phyloP scores from a whole-genome alignment of 345 rosid genomes.

The Anastatica hierochuntica region DNA sequence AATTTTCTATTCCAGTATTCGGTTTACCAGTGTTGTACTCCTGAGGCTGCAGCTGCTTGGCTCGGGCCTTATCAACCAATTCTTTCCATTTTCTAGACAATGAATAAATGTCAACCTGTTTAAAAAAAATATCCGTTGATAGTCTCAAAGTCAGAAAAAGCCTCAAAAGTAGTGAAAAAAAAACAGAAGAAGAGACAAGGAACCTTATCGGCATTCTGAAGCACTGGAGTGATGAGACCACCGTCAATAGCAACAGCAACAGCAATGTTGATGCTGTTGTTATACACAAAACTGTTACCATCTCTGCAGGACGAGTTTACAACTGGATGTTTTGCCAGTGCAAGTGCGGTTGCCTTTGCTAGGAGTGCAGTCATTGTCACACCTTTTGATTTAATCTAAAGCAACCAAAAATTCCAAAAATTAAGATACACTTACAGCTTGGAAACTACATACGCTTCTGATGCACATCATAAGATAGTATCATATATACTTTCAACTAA shows the following conservation, averaged over 20 bases:
- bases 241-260: conserved; percentile 97
- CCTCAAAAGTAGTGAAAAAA: not conserved
- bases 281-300: conserved; percentile 82
- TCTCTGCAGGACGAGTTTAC: conserved; percentile 86
- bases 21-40: conserved; percentile 73
- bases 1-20: not conserved
- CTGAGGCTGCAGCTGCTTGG: conserved; percentile 91
- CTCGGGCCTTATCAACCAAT: conserved; percentile 85
- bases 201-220: conserved; percentile 96
- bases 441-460: not conserved
- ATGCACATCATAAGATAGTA: not conserved
- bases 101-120: conserved; percentile 79
- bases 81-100: conserved; percentile 98
- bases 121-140: not conserved
- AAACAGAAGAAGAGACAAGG: not conserved
- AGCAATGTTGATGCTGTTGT: conserved; percentile 75
- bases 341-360: conserved; percentile 91
- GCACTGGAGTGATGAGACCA: conserved; percentile 91
- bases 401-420: not conserved
- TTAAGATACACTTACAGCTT: not conserved
- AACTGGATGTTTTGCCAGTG: conserved; percentile 69
- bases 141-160: not conserved
- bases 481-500: conserved; percentile 1
- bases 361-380: conserved; percentile 95
- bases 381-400: conserved; percentile 88